A percentile compares a stretch with the other conserved stretches of the same genome.
These are phyloP conservation scores for Pilatotrama ljubarskyi DNA, from an alignment of 768 basidiomycete genomes.

Conservation along the genomic window DNA sequence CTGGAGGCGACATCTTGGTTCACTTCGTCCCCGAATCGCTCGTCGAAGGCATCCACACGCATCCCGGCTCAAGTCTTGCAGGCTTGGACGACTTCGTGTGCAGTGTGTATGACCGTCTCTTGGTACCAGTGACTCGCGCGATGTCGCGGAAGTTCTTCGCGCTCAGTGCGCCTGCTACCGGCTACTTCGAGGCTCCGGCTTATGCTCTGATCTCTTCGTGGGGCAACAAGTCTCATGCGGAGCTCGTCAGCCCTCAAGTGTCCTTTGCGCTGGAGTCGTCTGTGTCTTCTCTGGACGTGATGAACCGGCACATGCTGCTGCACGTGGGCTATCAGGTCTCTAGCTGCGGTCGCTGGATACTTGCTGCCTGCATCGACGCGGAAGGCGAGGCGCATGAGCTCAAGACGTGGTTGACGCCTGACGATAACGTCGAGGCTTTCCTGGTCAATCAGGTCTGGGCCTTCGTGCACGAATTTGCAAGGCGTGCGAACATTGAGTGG, in stretches of 20 bases:
- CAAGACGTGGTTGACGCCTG: conserved; percentile 62
- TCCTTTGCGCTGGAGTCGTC: conserved; percentile 42
- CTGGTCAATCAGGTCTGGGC: conserved; percentile 67
- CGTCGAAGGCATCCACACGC: conserved; percentile 48
- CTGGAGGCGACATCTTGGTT: conserved; percentile 55
- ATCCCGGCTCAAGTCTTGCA: conserved; percentile 41
- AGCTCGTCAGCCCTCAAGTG: conserved; percentile 25
- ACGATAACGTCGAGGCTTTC: conserved; percentile 43
- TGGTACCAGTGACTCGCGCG: conserved; percentile 56
- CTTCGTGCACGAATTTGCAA: conserved; percentile 62
- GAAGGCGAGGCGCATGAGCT: conserved; percentile 74
- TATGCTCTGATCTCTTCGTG: conserved; percentile 45
- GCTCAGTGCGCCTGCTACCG: conserved; percentile 40
- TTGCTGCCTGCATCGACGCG: conserved; percentile 75
- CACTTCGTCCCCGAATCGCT: conserved; percentile 74
- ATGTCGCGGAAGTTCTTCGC: conserved; percentile 55
- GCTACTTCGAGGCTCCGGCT: conserved; percentile 63
- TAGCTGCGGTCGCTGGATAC: conserved; percentile 71
- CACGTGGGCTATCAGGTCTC: conserved; percentile 77
- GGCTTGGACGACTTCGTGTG: conserved; percentile 54
- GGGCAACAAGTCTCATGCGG: conserved; percentile 30
- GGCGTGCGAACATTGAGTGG: conserved; percentile 77
- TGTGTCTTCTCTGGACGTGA: conserved; percentile 46
- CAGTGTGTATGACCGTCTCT: conserved; percentile 73
- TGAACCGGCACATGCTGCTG: conserved; percentile 61